Conservation (phyloP, 2,329 filamentous ascomycete species). For the Alternaria arbusti region DNA sequence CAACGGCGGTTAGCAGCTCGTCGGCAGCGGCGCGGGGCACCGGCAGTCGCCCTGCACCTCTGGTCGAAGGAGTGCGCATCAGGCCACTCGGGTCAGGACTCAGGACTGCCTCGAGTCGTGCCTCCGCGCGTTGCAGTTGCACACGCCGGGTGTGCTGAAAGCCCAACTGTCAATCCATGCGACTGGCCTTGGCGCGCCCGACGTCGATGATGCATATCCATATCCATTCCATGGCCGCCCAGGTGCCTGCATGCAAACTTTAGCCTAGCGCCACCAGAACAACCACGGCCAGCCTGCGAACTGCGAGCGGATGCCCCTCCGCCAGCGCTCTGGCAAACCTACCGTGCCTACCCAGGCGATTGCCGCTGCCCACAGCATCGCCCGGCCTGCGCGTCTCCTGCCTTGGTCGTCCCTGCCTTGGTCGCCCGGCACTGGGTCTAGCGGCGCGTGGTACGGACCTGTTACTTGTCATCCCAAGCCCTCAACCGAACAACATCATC, state of each 20-base stretch:
- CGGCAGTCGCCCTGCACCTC: neutral
- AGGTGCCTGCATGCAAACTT: neutral
- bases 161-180: neutral
- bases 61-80: neutral
- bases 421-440: neutral
- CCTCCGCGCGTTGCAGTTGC: neutral
- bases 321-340: neutral
- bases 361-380: constrained; percentile 9
- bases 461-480: neutral
- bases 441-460: neutral
- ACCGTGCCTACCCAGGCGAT: neutral
- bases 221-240: neutral
- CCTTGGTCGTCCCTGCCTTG: neutral
- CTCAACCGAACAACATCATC: constrained; percentile 1
- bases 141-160: neutral
- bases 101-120: neutral
- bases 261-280: neutral
- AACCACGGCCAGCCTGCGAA: neutral
- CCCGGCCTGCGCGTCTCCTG: neutral
- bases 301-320: neutral
- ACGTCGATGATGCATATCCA: neutral
- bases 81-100: neutral
- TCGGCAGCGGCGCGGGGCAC: constrained; percentile 6
- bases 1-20: neutral
- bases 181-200: neutral